phyloP scores from a whole-genome alignment of 2,329 filamentous ascomycete species.

The Dactylellina cionopaga region DNA sequence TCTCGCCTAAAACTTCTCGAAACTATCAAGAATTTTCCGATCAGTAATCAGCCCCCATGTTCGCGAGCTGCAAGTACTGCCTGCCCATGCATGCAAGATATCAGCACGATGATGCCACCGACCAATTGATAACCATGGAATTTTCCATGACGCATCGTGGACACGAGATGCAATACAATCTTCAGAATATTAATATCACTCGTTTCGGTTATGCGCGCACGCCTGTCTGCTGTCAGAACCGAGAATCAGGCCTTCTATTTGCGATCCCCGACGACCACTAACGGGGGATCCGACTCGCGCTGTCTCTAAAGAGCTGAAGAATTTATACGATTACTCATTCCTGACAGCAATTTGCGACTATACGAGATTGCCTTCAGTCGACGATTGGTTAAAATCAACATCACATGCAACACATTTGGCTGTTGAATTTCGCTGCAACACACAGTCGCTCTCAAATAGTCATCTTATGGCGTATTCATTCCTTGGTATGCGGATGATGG shows the following conservation, averaged over 20 bases:
- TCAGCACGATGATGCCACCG: constrained; percentile 29
- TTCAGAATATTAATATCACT: constrained; percentile 2
- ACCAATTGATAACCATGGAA: constrained; percentile 17
- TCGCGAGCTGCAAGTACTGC: background rate
- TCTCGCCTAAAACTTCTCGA: constrained; percentile 44
- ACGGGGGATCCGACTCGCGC: constrained; percentile 44
- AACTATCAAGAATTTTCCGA: constrained; percentile 8
- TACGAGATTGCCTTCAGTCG: background rate
- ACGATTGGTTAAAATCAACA: constrained; percentile 24
- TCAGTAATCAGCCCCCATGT: constrained; percentile 46
- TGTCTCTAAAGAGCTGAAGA: constrained; percentile 15
- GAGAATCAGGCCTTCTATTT: constrained; percentile 32
- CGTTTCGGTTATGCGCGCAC: constrained; percentile 8
- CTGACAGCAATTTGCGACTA: background rate
- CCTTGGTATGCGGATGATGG: background rate
- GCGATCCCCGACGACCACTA: background rate
- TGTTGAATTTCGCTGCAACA: background rate
- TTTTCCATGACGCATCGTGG: constrained; percentile 12
- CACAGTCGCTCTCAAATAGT: background rate
- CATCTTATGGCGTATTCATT: background rate
- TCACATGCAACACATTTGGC: constrained; percentile 48
- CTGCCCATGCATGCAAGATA: constrained; percentile 33
- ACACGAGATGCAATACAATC: background rate
- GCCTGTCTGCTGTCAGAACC: background rate
- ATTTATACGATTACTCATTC: constrained; percentile 39